Base-by-base conservation (phyloP, 2,329 filamentous ascomycete species). In the Seiridium cupressi region DNA sequence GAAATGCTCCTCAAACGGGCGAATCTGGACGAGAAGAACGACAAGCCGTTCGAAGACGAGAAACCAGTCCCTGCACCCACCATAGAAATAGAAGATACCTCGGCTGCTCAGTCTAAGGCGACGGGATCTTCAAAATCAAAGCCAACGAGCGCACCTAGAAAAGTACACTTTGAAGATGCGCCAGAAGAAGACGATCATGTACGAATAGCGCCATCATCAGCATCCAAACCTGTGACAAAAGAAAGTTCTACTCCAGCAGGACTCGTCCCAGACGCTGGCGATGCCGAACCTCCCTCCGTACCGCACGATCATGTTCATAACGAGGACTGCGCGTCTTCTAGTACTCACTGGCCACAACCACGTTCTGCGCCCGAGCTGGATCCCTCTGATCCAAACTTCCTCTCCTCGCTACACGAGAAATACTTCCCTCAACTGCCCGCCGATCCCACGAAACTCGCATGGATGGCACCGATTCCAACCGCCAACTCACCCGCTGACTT, bases 341-440 rank as follows among this genome's bases (percentile, higher is more conserved):
- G 71, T 63, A 75, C 78, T 11, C 90, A 91, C 76, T 92, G 89
- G 74, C 89, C 88, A 8, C 74, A 73, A n/a, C 77, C 74, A 2
- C 80, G 74, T 8, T 72, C 70, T 47, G 73, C 83, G 5, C 90
- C 90, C 9, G 89, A 92, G 61, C 89, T 98, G 64, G 92, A 98
- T 72, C 93, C 93, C 0, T 81, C 86, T 44, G 91, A 93, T 61
- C 89, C 91, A 0, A 82, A 92, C 70, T 98, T 98, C 77, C 87
- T 98, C 60, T 77, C 85, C 51, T 89, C 91, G 60, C 86, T 99
- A 5, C 93, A 97, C 80, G 78, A 87, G 31, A 97, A 97, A 74
- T 99, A 97, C 83, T 99, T 97, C 76, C 93, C 95, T 10, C 86
- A 88, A 63, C 88, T 97, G 1, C 87, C 93, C 2, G 87, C 93